Conservation (phyloP, 1,284 basidiomycete species). For the Tilletiopsis washingtonensis region DNA sequence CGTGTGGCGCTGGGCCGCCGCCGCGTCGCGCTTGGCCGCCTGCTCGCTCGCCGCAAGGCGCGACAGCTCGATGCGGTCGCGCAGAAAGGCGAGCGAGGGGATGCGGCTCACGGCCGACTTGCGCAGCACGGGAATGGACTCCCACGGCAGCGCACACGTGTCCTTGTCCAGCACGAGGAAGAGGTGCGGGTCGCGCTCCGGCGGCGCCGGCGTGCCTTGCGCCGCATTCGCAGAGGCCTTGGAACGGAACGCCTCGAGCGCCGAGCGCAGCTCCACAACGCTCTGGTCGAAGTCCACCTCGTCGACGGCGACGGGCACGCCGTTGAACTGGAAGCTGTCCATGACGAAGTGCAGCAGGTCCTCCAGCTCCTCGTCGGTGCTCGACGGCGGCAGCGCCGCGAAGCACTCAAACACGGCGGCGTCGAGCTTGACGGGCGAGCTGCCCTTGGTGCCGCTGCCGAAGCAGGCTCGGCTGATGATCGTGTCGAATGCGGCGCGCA, state of each 20-base stretch:
- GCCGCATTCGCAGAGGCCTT: constrained; percentile 8
- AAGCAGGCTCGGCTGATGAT: constrained; percentile 51
- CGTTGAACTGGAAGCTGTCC: constrained; percentile 87
- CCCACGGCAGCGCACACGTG: constrained; percentile 86
- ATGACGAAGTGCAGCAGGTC: constrained; percentile 89
- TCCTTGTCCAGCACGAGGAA: constrained; percentile 89
- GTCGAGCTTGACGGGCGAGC: constrained; percentile 59
- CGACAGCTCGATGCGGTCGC: constrained; percentile 57
- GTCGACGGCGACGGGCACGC: constrained; percentile 75
- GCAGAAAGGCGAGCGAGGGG: constrained; percentile 76
- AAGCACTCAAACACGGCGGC: constrained; percentile 75
- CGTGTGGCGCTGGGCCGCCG: neutral
- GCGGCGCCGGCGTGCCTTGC: constrained; percentile 28
- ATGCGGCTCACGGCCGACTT: constrained; percentile 81
- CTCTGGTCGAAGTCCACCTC: constrained; percentile 88
- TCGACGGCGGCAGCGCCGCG: constrained; percentile 66
- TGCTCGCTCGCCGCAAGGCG: constrained; percentile 1
- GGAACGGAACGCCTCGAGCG: constrained; percentile 31
- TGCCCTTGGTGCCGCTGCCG: constrained; percentile 48
- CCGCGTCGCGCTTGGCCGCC: neutral
- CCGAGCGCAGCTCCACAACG: constrained; percentile 34
- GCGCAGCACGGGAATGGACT: constrained; percentile 78
- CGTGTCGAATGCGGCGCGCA: constrained; percentile 20
- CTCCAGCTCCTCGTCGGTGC: constrained; percentile 79
- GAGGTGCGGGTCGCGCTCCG: constrained; percentile 57